Percentiles rank a stretch among this genome's conserved stretches.
These are phyloP conservation scores for Capronia americana DNA, from an alignment of 2,329 filamentous ascomycete genomes.

Conservation along the genomic window DNA sequence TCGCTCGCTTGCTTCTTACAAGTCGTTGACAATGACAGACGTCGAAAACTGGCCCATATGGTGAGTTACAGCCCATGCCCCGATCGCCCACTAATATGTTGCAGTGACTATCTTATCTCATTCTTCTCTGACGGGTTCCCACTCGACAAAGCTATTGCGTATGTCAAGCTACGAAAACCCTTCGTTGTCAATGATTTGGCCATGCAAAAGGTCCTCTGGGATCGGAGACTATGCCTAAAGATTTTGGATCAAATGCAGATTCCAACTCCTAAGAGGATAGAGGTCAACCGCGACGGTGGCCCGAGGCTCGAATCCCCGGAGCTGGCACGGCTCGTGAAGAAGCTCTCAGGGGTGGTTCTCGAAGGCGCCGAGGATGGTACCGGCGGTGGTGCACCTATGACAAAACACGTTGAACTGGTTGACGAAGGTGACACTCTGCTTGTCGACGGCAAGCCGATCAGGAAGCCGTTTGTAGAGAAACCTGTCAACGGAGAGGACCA, in stretches of 20 bases:
- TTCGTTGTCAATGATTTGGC: slow-evolving; percentile 97
- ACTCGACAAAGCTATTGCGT: slow-evolving; percentile 94
- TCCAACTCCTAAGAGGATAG: slow-evolving; percentile 83
- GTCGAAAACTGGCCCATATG: slow-evolving; percentile 96
- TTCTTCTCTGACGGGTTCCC: slow-evolving; percentile 99
- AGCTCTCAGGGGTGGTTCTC: slow-evolving; percentile 77
- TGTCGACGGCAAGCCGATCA: slow-evolving; percentile 81
- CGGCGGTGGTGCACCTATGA: slow-evolving; percentile 62
- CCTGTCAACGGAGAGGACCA: slow-evolving; percentile 98
- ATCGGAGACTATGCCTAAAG: slow-evolving; percentile 84
- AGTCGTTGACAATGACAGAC: slow-evolving; percentile 54
- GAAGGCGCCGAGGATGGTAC: slow-evolving; percentile 73
- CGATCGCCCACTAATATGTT: slow-evolving; percentile 10
- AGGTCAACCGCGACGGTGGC: slow-evolving; percentile 92
- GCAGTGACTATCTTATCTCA: slow-evolving; percentile 84
- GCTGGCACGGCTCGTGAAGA: slow-evolving; percentile 77
- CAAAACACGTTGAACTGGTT: slow-evolving; percentile 78
- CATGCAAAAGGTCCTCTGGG: slow-evolving; percentile 98
- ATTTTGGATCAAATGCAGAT: slow-evolving; percentile 90
- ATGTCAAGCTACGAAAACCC: slow-evolving; percentile 88
- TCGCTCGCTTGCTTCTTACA: slow-evolving; percentile 8
- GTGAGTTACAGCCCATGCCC: slow-evolving; percentile 50
- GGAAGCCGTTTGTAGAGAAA: slow-evolving; percentile 97
- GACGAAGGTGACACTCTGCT: slow-evolving; percentile 87
- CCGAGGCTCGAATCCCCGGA: slow-evolving; percentile 79